Conservation (phyloP, 176 grass and related monocot species). For the Metroxylon sagu region DNA sequence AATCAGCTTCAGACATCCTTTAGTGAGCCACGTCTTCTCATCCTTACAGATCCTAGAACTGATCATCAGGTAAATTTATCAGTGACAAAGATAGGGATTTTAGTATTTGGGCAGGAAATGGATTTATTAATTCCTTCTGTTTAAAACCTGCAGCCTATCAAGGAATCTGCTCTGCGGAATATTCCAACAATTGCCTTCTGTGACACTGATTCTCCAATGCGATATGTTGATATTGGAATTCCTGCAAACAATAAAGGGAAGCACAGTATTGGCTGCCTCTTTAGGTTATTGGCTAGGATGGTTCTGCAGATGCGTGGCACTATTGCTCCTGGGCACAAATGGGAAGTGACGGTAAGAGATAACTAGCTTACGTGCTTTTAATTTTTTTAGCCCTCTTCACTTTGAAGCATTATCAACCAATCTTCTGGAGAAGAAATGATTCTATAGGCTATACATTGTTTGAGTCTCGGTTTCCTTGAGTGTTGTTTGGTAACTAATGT, state of each 20-base stretch:
- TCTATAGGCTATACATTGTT: too few species aligned
- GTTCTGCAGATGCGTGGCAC: conserved; percentile 87
- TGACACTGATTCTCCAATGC: conserved; percentile 87
- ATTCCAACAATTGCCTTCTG: conserved; percentile 91
- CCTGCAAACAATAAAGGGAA: conserved; percentile 90
- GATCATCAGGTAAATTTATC: conserved; percentile 63
- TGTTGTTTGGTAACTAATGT: too few species aligned
- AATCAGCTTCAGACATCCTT: conserved; percentile 94
- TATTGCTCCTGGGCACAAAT: conserved; percentile 64
- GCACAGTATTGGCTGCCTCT: conserved; percentile 84
- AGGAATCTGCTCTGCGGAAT: conserved; percentile 83
- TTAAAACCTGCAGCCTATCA: conserved; percentile 58
- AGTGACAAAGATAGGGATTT: neutral
- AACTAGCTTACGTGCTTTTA: too few species aligned
- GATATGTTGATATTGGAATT: conserved; percentile 83
- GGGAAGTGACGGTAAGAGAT: conserved; percentile 77
- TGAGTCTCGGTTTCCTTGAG: too few species aligned
- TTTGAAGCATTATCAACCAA: too few species aligned
- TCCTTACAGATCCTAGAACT: conserved; percentile 82
- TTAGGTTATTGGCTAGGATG: conserved; percentile 88
- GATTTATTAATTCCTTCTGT: neutral
- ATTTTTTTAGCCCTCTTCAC: too few species aligned
- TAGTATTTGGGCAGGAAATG: neutral
- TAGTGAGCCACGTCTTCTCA: conserved; percentile 79
- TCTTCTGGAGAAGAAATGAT: too few species aligned